Evolutionary conservation across 2,329 filamentous ascomycete genomes (phyloP).

Genomic region (Microsporum audouinii): DNA sequence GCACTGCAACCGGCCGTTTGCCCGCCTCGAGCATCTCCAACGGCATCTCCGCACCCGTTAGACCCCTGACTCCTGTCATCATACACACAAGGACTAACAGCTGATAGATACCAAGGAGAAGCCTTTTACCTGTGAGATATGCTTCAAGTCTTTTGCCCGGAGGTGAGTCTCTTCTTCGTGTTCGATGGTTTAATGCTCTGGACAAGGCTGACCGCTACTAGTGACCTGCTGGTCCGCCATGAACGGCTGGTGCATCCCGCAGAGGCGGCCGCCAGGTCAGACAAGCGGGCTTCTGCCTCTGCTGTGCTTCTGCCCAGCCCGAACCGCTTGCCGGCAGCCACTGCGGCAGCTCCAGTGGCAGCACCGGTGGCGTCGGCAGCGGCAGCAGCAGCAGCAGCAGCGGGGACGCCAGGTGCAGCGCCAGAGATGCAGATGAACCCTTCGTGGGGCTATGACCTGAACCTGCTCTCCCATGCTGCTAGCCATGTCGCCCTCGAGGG

Average conservation of each 20-base stretch:
- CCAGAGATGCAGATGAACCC: slow-evolving; percentile 28
- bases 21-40: slow-evolving; percentile 40
- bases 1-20: slow-evolving; percentile 39
- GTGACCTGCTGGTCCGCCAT: slow-evolving; percentile 40
- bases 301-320: slow-evolving; percentile 21
- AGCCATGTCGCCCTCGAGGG: slow-evolving; percentile 40
- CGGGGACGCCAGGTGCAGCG: neutral
- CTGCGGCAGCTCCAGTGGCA: neutral
- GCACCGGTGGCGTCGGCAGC: neutral
- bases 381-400: neutral
- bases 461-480: slow-evolving; percentile 38
- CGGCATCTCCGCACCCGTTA: slow-evolving; percentile 41
- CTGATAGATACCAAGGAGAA: slow-evolving; percentile 39
- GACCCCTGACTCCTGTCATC: slow-evolving; percentile 14
- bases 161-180: slow-evolving; percentile 24
- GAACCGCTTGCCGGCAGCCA: slow-evolving; percentile 19
- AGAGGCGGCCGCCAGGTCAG: slow-evolving; percentile 29
- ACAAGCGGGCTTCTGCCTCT: slow-evolving; percentile 25
- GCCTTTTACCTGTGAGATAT: slow-evolving; percentile 40
- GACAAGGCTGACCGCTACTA: slow-evolving; percentile 11
- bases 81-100: neutral
- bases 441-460: slow-evolving; percentile 41
- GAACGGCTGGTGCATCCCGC: slow-evolving; percentile 39
- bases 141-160: slow-evolving; percentile 39
- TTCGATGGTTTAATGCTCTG: slow-evolving; percentile 1